Percentiles rank a stretch among this genome's conserved stretches.
Evolutionary conservation across 179 eudicot species (phyloP).

Genomic region (Patellifolia procumbens): DNA sequence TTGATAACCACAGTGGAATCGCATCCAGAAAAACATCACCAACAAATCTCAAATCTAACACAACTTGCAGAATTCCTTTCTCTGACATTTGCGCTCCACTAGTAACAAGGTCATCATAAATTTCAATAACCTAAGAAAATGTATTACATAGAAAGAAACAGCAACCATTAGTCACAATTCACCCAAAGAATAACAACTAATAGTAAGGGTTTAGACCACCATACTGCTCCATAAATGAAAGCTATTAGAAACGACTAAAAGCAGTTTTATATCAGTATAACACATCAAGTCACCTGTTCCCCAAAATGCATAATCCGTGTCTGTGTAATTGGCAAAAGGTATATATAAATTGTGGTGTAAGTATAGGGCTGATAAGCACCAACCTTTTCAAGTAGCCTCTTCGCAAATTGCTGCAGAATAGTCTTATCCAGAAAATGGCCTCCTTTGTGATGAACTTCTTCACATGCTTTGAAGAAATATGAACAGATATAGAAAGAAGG

Average conservation of each 20-base stretch:
- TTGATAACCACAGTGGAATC: slow-evolving; percentile 45
- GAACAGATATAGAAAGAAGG: slow-evolving; percentile 86
- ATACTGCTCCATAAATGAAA: too few relatives aligned
- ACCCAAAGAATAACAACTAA: too few relatives aligned
- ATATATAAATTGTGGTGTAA: too few relatives aligned
- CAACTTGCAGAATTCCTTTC: slow-evolving; percentile 79
- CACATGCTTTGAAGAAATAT: slow-evolving; percentile 79
- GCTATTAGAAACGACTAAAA: too few relatives aligned
- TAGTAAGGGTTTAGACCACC: too few relatives aligned
- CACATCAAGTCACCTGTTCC: too few relatives aligned
- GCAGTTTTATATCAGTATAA: too few relatives aligned
- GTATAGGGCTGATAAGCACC: neutral
- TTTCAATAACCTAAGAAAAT: slow-evolving; percentile 52
- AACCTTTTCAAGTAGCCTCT: slow-evolving; percentile 76
- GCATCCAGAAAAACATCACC: slow-evolving; percentile 83
- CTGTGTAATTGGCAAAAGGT: neutral
- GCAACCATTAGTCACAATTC: too few relatives aligned
- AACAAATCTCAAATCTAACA: slow-evolving; percentile 82
- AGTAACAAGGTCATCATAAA: slow-evolving; percentile 57
- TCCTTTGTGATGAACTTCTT: slow-evolving; percentile 90
- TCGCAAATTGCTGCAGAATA: slow-evolving; percentile 75
- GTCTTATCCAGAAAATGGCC: slow-evolving; percentile 91
- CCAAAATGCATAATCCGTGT: too few relatives aligned
- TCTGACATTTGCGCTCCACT: slow-evolving; percentile 66
- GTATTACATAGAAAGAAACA: too few relatives aligned